phyloP scores from a whole-genome alignment of 1,284 basidiomycete species.

The Stygiomarasmius scandens region DNA sequence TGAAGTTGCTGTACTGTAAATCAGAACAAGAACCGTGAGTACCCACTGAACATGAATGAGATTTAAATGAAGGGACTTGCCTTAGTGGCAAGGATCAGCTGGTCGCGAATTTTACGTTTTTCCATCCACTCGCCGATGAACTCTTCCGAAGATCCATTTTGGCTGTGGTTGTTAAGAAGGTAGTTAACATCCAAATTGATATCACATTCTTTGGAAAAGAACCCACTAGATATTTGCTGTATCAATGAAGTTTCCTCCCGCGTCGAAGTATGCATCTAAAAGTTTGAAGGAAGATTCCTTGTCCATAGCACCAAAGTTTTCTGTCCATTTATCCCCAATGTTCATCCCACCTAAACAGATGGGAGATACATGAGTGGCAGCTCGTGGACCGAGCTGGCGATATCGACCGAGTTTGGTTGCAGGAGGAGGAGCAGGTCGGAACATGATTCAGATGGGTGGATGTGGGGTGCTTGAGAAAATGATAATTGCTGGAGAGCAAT shows the following conservation, averaged over 20 bases:
- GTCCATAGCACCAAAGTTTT: constrained; percentile 9
- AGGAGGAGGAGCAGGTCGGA: background rate
- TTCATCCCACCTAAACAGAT: constrained; percentile 11
- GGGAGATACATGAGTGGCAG: constrained; percentile 9
- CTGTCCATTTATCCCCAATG: constrained; percentile 13
- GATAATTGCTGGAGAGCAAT: too few species aligned
- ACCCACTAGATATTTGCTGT: constrained; percentile 10
- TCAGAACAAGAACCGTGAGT: background rate
- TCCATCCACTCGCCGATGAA: constrained; percentile 15
- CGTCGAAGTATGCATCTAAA: constrained; percentile 9
- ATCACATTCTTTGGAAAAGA: too few species aligned
- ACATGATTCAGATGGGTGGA: too few species aligned
- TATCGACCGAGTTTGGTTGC: constrained; percentile 6
- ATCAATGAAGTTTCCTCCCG: constrained; percentile 13
- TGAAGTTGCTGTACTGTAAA: constrained; percentile 16
- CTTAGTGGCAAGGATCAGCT: constrained; percentile 12
- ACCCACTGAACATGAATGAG: too few species aligned
- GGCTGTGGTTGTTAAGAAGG: background rate
- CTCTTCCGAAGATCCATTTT: constrained; percentile 12
- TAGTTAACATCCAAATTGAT: background rate
- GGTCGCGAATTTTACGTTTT: background rate
- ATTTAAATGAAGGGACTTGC: constrained; percentile 16
- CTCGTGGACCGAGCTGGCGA: constrained; percentile 11
- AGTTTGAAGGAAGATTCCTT: constrained; percentile 9
- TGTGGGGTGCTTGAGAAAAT: too few species aligned